Conservation (phyloP, 345 rosid genomes). For the Gossypium anomalum region DNA sequence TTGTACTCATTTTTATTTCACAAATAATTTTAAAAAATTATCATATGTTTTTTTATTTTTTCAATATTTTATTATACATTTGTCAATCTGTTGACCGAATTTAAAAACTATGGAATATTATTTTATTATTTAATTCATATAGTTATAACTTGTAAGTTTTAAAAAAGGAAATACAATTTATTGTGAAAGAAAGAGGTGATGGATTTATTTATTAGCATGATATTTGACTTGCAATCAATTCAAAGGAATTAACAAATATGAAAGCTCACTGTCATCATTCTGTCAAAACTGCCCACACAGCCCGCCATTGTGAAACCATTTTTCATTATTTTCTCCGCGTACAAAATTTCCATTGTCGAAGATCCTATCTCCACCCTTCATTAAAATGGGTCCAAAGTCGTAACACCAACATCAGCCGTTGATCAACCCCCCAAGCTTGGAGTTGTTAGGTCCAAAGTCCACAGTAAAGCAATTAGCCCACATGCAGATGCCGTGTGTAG, state of each 20-base stretch:
- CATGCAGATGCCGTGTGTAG: constrained; percentile 40
- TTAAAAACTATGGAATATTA: too few relatives aligned
- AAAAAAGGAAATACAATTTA: too few relatives aligned
- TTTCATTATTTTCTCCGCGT: neutral
- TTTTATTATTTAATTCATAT: too few relatives aligned
- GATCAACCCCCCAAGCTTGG: neutral
- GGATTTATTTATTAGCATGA: neutral
- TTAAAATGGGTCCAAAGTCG: neutral
- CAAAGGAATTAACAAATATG: neutral
- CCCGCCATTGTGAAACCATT: neutral
- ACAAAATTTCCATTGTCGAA: neutral
- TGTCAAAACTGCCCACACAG: neutral
- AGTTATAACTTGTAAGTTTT: too few relatives aligned
- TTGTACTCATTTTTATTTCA: too few relatives aligned
- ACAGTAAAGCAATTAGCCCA: constrained; percentile 7
- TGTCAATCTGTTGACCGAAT: too few relatives aligned
- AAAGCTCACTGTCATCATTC: constrained; percentile 12
- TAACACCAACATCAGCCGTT: neutral
- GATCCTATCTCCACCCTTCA: neutral
- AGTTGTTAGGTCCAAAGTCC: neutral
- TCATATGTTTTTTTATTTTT: too few relatives aligned
- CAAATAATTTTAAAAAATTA: too few relatives aligned
- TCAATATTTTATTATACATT: too few relatives aligned
- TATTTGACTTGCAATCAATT: neutral
- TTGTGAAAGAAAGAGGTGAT: too few relatives aligned